Percentiles rank a stretch among this genome's conserved stretches.
Conservation (phyloP, 2,329 filamentous ascomycete genomes). For the Apiospora kogelbergensis region DNA sequence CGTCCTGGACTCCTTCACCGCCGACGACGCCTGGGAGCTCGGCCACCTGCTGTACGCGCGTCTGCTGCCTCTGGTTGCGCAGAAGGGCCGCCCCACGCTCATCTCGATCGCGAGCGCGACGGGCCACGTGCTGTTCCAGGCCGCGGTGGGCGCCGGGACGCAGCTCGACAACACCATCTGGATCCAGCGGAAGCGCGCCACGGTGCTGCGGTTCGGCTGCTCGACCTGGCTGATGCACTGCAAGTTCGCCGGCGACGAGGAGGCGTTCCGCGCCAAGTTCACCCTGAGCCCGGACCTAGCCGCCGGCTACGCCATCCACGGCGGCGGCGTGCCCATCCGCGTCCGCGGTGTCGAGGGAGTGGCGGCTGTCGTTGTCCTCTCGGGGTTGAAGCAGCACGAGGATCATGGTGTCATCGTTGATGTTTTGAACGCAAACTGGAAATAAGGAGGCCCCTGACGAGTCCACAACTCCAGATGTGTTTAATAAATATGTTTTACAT, state of each 20-base stretch:
- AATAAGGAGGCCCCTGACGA: neutral
- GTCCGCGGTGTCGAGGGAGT: slow-evolving; percentile 74
- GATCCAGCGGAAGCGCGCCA: slow-evolving; percentile 70
- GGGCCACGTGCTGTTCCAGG: slow-evolving; percentile 68
- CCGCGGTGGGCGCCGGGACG: slow-evolving; percentile 64
- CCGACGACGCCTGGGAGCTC: slow-evolving; percentile 63
- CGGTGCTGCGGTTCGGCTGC: slow-evolving; percentile 68
- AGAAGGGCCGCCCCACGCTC: slow-evolving; percentile 58
- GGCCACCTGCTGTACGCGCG: slow-evolving; percentile 64
- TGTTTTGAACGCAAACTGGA: slow-evolving; percentile 57
- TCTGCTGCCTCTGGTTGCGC: slow-evolving; percentile 50
- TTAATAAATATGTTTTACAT: neutral
- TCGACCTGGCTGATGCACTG: slow-evolving; percentile 71
- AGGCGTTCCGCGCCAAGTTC: slow-evolving; percentile 63
- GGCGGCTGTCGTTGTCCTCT: slow-evolving; percentile 73
- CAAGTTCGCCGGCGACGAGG: slow-evolving; percentile 66
- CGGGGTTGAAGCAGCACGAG: slow-evolving; percentile 73
- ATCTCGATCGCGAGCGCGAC: slow-evolving; percentile 58
- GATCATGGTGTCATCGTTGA: slow-evolving; percentile 77
- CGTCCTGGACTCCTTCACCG: slow-evolving; percentile 55
- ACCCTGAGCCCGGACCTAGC: slow-evolving; percentile 57
- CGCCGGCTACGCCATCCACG: slow-evolving; percentile 72
- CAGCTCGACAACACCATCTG: slow-evolving; percentile 71
- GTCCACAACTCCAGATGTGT: too few relatives aligned
- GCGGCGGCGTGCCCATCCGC: slow-evolving; percentile 71